A percentile compares a stretch with the other conserved stretches of the same genome.
These are phyloP conservation scores for Dendryphion nanum DNA, from an alignment of 2,329 filamentous ascomycete genomes.

Conservation along the genomic window DNA sequence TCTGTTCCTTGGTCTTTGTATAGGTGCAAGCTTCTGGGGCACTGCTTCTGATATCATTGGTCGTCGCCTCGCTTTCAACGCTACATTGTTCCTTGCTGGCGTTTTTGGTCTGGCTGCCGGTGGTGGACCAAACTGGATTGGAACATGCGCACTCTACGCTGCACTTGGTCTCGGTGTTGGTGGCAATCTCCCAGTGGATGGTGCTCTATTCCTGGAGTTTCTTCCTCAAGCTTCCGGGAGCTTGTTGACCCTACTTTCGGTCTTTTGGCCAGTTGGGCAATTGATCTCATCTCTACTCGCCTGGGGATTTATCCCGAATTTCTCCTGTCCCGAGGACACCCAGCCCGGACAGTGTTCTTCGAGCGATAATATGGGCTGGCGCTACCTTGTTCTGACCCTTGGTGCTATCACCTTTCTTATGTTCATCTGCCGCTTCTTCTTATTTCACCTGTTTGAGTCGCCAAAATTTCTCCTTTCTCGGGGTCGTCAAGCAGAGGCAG, in stretches of 20 bases:
- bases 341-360: constrained; percentile 31
- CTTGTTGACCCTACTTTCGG: constrained; percentile 74
- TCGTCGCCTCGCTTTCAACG: constrained; percentile 77
- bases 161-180: constrained; percentile 44
- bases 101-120: constrained; percentile 71
- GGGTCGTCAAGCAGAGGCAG: constrained; percentile 75
- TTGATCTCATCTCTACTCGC: constrained; percentile 59
- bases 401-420: constrained; percentile 40
- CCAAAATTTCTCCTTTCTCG: constrained; percentile 78
- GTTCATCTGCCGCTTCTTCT: constrained; percentile 54
- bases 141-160: constrained; percentile 38
- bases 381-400: constrained; percentile 44
- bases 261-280: constrained; percentile 86
- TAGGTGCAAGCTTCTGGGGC: constrained; percentile 80
- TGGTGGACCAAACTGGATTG: constrained; percentile 66
- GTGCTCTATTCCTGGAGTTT: constrained; percentile 80
- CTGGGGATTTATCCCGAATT: constrained; percentile 53
- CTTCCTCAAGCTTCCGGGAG: constrained; percentile 72
- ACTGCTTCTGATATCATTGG: constrained; percentile 75
- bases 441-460: constrained; percentile 65
- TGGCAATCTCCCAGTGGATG: constrained; percentile 76
- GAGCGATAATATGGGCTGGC: constrained; percentile 46
- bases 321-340: constrained; percentile 45
- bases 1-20: constrained; percentile 71
- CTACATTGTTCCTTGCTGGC: constrained; percentile 71